Base-by-base conservation (phyloP, 2,329 filamentous ascomycete species). In the Cladosporium sp. region DNA sequence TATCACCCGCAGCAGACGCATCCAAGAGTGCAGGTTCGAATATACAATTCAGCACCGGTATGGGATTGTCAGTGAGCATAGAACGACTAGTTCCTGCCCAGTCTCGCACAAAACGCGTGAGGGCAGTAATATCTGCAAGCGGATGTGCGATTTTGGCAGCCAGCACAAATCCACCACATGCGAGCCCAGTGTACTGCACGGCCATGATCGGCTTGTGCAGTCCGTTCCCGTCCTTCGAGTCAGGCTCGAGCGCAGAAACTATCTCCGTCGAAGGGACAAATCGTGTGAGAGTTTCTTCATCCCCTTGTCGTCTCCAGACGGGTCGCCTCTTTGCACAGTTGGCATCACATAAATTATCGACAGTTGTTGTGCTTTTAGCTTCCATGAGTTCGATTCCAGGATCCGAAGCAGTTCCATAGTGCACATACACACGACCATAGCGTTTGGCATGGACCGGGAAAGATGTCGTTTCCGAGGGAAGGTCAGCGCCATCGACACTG, bases 91-190 rank as follows among this genome's bases (percentile, higher is more conserved):
- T 10, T 20, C 20, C 53, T n/a, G 56, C 56, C 48, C 56, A 58
- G 13, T 58, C 56, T 39, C 49, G 36, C 15, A 58, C 48, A 25
- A 58, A 53, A 3, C 28, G 37, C 4, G 48, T 32, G 19, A 52
- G 49, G 3, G 56, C 28, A 3, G 48, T 36, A 48, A 58, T 58
- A 22, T 58, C 56, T 39, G 56, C 56, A 35, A 58, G 56, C 20
- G 56, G 56, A 58, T 58, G 56, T 17, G 56, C 47, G 3, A 58
- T 53, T 25, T 58, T 58, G 17, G 39, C 56, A 36, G 56, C 48
- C 19, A 58, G 37, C 7, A 53, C 56, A 10, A 58, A 19, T 17
- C 47, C 48, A 15, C 56, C 48, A 19, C 56, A 58, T 53, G 56
- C 48, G 19, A 58, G 56, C 5, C 12, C 22, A 9, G 48, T 58